These are phyloP conservation scores for Fonsecaea pedrosoi DNA, from an alignment of 2,329 filamentous ascomycete species.

Conservation along the genomic window DNA sequence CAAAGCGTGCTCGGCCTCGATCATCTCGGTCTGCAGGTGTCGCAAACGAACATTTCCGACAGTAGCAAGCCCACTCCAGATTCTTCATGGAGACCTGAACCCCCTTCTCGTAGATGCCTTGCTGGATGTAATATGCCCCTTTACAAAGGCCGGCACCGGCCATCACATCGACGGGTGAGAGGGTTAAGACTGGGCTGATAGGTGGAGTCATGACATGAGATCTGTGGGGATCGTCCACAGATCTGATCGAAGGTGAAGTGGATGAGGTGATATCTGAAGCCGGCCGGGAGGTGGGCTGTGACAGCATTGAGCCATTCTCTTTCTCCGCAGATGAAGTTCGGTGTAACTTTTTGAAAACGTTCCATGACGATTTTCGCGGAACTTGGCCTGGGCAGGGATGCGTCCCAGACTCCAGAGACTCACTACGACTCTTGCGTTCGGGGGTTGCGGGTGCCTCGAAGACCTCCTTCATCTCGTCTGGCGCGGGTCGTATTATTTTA, in stretches of 20 bases:
- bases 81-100: conserved; percentile 28
- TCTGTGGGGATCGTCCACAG: conserved; percentile 14
- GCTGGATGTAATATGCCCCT: conserved; percentile 28
- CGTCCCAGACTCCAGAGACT: conserved; percentile 12
- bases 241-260: conserved; percentile 18
- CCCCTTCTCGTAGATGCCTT: conserved; percentile 24
- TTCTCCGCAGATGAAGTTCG: conserved; percentile 18
- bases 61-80: conserved; percentile 30
- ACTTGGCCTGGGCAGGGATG: conserved; percentile 7
- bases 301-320: conserved; percentile 4
- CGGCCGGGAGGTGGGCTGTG: conserved; percentile 11
- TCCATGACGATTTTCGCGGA: conserved; percentile 29
- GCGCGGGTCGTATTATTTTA: neutral
- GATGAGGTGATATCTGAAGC: conserved; percentile 17
- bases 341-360: conserved; percentile 23
- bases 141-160: conserved; percentile 28
- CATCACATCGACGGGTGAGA: conserved; percentile 17
- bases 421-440: conserved; percentile 9
- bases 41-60: conserved; percentile 28
- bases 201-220: conserved; percentile 28
- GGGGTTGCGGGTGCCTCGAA: neutral
- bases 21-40: conserved; percentile 28
- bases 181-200: conserved; percentile 25
- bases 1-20: conserved; percentile 27
- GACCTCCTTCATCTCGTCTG: conserved; percentile 19